Base-by-base conservation (phyloP, 306 rosid genomes). In the Lathyrus sativus region DNA sequence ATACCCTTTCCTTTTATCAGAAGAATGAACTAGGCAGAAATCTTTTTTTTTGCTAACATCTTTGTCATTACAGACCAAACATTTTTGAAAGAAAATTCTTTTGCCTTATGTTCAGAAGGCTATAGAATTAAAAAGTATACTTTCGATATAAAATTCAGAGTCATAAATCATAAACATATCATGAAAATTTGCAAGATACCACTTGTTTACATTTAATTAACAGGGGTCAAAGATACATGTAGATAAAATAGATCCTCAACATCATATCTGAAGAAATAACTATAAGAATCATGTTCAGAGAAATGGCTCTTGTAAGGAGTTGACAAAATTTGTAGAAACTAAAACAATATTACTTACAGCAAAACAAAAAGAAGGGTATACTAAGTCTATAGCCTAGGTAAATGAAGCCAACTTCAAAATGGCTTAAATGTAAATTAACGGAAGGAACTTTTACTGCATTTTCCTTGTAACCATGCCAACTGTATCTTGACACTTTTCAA, bases 401-500 rank as follows among this genome's bases (percentile, higher is more conserved):
- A 67, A 35, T 50, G 24, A 65, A 75, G 48, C 29, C 26, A 22
- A 15, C 59, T 38, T 63, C 71, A 71, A 51, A 53, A 67, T 50
- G 79, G 11, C 76, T 45, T 68, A 24, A 60, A 44, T 66, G 55
- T 73, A 73, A 45, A 70, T 76, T 77, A 83, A 60, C 72, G 39
- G 35, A 49, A 45, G 44, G 66, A 11, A 43, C 56, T 64, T 72
- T 73, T 85, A 64, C 63, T 43, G 78, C 89, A 84, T 77, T 82
- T 89, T 51, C 89, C 95, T 74, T 82, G 86, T 46, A 87, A 77
- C 97, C 97, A 89, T 22, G 87, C 19, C 73, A 80, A 63, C 35
- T 90, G 62, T 63, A 83, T 82, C 75, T 69, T 78, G 64, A 72
- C 78, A 24, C 87, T 78, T 80, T 85, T 84, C 35, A 86, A 74